phyloP scores from a whole-genome alignment of 75 land plant genomes.

The Ceratopteris richardii region DNA sequence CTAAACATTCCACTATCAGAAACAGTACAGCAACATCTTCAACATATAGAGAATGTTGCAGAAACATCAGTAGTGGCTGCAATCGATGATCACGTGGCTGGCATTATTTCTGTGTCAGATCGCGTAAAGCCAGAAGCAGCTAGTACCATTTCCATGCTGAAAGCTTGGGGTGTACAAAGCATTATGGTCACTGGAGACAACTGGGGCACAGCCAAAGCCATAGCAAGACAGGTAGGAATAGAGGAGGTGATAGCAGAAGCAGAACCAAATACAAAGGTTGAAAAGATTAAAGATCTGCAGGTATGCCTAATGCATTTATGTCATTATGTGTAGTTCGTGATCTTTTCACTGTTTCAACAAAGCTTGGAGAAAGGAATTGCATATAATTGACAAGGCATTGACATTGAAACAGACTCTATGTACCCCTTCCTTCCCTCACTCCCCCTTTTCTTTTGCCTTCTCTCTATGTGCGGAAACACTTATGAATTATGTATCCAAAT shows the following conservation, averaged over 20 bases:
- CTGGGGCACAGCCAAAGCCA: conserved; percentile 64
- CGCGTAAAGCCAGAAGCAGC: conserved; percentile 55
- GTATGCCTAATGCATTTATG: no score
- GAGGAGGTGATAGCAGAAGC: conserved; percentile 57
- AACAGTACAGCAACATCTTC: conserved; percentile 36
- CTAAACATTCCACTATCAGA: conserved; percentile 23
- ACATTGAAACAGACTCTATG: no score
- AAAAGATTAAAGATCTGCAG: conserved; percentile 87
- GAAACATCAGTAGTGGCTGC: conserved; percentile 56
- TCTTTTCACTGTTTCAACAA: no score
- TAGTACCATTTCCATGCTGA: conserved; percentile 35
- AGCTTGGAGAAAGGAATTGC: no score
- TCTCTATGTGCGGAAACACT: no score
- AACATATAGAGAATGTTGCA: conserved; percentile 44
- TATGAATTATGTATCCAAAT: no score
- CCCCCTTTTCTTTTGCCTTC: no score
- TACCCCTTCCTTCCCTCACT: no score
- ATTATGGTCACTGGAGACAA: conserved; percentile 77
- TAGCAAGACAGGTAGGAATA: conserved; percentile 65
- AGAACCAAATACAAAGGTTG: conserved; percentile 64
- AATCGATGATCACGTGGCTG: conserved; percentile 42
- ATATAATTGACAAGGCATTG: no score
- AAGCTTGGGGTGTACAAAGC: conserved; percentile 46
- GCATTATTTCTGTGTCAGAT: conserved; percentile 62
- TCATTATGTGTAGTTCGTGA: no score